phyloP scores from a whole-genome alignment of 176 grass and related monocot genomes.

The Aegilops tauschii region DNA sequence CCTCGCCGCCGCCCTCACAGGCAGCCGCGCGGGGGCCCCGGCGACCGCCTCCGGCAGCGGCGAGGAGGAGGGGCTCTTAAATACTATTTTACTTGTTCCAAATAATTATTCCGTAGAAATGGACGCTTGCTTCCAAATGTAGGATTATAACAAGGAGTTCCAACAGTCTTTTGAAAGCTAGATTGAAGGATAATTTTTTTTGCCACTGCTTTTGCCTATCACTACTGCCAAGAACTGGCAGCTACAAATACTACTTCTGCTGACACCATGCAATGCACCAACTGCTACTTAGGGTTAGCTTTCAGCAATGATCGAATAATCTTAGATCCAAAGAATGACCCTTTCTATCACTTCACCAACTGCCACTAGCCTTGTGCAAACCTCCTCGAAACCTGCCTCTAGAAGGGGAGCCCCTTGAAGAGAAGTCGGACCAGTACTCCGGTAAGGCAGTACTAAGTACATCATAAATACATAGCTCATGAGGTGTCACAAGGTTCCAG shows the following conservation, averaged over 20 bases:
- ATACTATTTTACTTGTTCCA: background rate
- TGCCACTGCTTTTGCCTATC: background rate
- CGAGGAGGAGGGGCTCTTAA: too few species aligned
- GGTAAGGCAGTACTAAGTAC: background rate
- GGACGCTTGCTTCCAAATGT: too few species aligned
- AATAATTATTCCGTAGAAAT: background rate
- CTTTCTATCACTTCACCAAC: background rate
- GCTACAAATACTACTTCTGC: background rate
- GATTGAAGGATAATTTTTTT: background rate
- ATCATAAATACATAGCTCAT: too few species aligned
- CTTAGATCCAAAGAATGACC: background rate
- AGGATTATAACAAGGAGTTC: too few species aligned
- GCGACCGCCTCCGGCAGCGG: too few species aligned
- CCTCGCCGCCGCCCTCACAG: too few species aligned
- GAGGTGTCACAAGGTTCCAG: too few species aligned
- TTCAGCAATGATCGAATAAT: background rate
- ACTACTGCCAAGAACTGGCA: background rate
- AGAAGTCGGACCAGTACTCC: background rate
- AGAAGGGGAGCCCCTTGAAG: background rate
- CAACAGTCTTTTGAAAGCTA: too few species aligned
- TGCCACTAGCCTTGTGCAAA: background rate
- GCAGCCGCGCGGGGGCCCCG: too few species aligned
- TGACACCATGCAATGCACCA: background rate
- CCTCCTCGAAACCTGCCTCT: background rate
- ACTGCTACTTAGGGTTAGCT: background rate